Conservation (phyloP, 2,329 filamentous ascomycete species). For the Cordyceps fumosorosea region DNA sequence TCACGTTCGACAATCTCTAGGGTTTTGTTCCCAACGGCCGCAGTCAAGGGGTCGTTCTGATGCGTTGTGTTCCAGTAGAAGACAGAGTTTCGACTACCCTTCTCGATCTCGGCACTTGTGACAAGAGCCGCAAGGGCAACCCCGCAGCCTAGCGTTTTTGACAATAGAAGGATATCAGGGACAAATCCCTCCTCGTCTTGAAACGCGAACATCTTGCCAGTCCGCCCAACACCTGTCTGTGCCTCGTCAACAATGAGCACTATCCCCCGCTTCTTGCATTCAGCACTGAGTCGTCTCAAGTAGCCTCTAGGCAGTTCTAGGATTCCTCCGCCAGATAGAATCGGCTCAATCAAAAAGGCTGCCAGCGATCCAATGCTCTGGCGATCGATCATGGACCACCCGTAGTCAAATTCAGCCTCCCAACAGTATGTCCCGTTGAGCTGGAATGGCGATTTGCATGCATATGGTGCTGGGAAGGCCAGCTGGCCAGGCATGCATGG, state of each 20-base stretch:
- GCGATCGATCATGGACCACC: conserved; percentile 46
- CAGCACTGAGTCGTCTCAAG: conserved; percentile 40
- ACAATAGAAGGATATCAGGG: conserved; percentile 43
- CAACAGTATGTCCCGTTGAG: conserved; percentile 48
- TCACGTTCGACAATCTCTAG: conserved; percentile 47
- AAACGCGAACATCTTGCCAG: conserved; percentile 53
- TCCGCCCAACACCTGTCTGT: conserved; percentile 51
- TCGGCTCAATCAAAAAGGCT: conserved; percentile 56
- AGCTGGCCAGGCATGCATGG: conserved; percentile 42
- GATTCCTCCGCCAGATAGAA: conserved; percentile 49
- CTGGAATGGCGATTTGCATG: conserved; percentile 56
- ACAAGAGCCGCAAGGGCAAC: conserved; percentile 43
- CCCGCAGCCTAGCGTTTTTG: conserved; percentile 49
- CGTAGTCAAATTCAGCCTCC: conserved; percentile 55
- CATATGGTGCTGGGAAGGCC: conserved; percentile 52
- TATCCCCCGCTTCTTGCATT: conserved; percentile 49
- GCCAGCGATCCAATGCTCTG: conserved; percentile 54
- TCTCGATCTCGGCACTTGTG: conserved; percentile 42
- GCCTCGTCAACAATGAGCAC: conserved; percentile 55
- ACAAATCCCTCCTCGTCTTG: conserved; percentile 38
- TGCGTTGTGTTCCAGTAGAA: conserved; percentile 48
- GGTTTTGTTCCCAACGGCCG: conserved; percentile 48
- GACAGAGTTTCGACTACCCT: conserved; percentile 34
- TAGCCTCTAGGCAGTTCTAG: conserved; percentile 49
- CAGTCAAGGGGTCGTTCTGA: conserved; percentile 46